Base-by-base conservation (phyloP, 192 early-diverging fungal species). In the Coemansia sp. region DNA sequence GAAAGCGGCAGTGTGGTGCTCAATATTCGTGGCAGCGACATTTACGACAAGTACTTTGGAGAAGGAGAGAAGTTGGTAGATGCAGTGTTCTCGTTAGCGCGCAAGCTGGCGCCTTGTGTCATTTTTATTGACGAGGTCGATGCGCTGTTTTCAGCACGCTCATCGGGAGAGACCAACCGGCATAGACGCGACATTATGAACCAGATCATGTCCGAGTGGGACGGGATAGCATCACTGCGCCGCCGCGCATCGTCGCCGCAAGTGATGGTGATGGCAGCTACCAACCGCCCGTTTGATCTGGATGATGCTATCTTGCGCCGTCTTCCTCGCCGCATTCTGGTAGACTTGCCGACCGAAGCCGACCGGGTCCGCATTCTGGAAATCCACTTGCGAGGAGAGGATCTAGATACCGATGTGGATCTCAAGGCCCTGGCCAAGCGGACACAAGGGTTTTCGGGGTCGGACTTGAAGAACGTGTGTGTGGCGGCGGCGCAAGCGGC, bases 121-220 rank as follows among this genome's bases (percentile, higher is more conserved):
- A 85, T 98, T n/a, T 98, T 97, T 56, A 65, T 98, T 53, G 96
- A 98, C 64, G 96, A 97, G 60, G 89, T 97, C 0, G 95, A 98
- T 52, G 90, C 92, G 20, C 67, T 98, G 32, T 92, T 97, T 77
- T 80, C 87, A 12, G 76, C 85, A 11, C 80, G 92, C 34, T 70
- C 84, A 40, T 72, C 76, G 11, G 76, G 75, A 16, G 69, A 79
- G 40, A 37, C 69, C 2, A 85, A 81, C 51, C 78, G 83, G 28
- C 85, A 73, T 69, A 86, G 86, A 40, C 85, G 85, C 43, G 90
- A 93, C 64, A 86, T 89, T 2, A 79, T 95, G 63, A 95, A 94
- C 50, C 91, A 98, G 72, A 94, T 98, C 55, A 97, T 97, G 93
- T 83, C 86, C 12, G 94, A 98, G 66, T 98, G 96, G 93, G 94